A percentile compares a stretch with the other conserved stretches of the same genome.
Evolutionary conservation across 495 filamentous ascomycete genomes (phyloP).

Genomic region (Penicillium chermesinum): DNA sequence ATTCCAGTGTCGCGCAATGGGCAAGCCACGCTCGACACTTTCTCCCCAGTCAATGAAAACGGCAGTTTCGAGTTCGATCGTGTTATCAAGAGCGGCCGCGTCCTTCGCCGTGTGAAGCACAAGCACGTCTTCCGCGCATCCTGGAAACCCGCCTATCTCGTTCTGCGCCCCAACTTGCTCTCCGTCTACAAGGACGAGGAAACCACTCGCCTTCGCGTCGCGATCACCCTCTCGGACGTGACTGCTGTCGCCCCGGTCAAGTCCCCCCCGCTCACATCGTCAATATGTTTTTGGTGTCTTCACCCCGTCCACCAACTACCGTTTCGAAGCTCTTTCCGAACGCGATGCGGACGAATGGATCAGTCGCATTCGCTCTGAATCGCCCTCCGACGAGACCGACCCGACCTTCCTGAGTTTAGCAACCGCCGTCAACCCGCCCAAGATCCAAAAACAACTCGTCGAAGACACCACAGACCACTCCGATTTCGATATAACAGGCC

Average conservation of each 20-base stretch:
- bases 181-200: constrained; percentile 92
- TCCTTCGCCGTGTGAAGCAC: constrained; percentile 82
- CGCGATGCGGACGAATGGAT: constrained; percentile 87
- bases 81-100: constrained; percentile 80
- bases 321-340: constrained; percentile 68
- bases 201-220: constrained; percentile 81
- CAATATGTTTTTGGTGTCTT: constrained; percentile 89
- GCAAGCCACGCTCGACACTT: constrained; percentile 58
- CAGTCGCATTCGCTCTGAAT: constrained; percentile 69
- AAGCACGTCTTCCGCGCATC: constrained; percentile 72
- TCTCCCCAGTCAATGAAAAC: constrained; percentile 86
- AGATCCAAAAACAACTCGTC: constrained; percentile 31
- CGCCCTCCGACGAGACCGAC: constrained; percentile 80
- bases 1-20: constrained; percentile 34
- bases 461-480: constrained; percentile 46
- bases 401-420: constrained; percentile 59
- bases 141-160: constrained; percentile 87
- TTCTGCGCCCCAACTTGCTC: constrained; percentile 87
- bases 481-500: constrained; percentile 27
- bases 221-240: constrained; percentile 81
- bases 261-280: constrained; percentile 75
- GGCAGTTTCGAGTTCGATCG: constrained; percentile 93
- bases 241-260: constrained; percentile 85
- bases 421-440: constrained; percentile 40
- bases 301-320: constrained; percentile 83